Percentiles rank a stretch among this genome's conserved stretches.
These are phyloP conservation scores for Cicer pinnatifidum DNA, from an alignment of 306 rosid species.

Conservation along the genomic window DNA sequence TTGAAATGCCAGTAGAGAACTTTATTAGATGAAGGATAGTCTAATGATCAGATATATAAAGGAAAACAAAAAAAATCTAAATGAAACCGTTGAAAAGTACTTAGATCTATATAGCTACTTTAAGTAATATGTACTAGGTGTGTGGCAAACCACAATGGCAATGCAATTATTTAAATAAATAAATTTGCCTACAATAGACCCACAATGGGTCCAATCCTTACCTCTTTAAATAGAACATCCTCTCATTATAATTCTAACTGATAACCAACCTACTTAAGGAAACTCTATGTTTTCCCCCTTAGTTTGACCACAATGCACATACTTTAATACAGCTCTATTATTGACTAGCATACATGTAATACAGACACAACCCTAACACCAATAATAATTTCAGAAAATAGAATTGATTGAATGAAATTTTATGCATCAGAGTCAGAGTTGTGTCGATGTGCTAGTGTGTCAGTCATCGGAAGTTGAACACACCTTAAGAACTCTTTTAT, in stretches of 20 bases:
- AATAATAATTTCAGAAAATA: too few relatives aligned
- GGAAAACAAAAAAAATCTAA: background rate
- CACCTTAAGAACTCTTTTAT: too few relatives aligned
- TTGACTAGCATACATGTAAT: slow-evolving; percentile 2
- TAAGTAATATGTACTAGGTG: background rate
- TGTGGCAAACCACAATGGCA: background rate
- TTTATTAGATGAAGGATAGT: background rate
- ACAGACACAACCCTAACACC: too few relatives aligned
- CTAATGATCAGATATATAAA: background rate
- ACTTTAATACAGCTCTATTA: slow-evolving; percentile 5
- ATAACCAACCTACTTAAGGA: background rate
- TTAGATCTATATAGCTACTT: background rate
- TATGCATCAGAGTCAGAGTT: too few relatives aligned
- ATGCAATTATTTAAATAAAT: background rate
- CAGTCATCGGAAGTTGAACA: too few relatives aligned
- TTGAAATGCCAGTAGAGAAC: background rate
- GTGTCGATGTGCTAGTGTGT: too few relatives aligned
- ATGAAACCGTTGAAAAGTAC: background rate
- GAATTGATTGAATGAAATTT: too few relatives aligned
- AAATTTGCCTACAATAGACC: background rate
- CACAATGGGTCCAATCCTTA: background rate
- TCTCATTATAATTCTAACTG: background rate
- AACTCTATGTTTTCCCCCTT: background rate
- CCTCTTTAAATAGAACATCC: background rate
- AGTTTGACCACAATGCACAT: background rate